These are phyloP conservation scores for Sugiyamaella qingdaonensis DNA, from an alignment of 805 yeast genomes.

Conservation along the genomic window DNA sequence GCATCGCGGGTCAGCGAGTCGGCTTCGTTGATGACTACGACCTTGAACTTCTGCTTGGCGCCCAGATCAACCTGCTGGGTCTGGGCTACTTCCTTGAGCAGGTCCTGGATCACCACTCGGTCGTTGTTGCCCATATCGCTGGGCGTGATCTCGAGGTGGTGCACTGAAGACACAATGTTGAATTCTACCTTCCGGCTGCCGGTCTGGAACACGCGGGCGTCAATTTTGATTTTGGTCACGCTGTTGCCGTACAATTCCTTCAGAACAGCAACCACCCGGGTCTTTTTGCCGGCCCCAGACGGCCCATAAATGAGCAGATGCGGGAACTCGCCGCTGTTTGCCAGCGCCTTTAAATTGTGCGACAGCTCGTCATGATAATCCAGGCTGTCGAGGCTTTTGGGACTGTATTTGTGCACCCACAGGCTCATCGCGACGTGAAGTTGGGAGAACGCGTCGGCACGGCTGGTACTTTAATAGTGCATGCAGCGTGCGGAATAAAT, in stretches of 20 bases:
- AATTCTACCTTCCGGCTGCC: constrained; percentile 76
- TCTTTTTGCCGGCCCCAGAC: constrained; percentile 95
- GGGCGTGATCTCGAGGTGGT: constrained; percentile 93
- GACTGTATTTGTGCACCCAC: constrained; percentile 96
- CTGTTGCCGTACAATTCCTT: constrained; percentile 78
- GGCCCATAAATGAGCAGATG: constrained; percentile 93
- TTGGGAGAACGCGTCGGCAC: background rate
- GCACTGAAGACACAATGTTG: constrained; percentile 86
- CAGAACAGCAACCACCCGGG: constrained; percentile 77
- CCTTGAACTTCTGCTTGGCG: constrained; percentile 42
- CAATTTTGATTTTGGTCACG: constrained; percentile 82
- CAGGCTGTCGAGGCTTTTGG: constrained; percentile 57
- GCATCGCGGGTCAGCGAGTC: constrained; percentile 88
- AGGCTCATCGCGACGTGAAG: constrained; percentile 59
- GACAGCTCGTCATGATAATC: constrained; percentile 68
- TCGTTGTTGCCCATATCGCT: constrained; percentile 96
- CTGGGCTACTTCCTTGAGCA: constrained; percentile 90
- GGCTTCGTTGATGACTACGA: constrained; percentile 78
- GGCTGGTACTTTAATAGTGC: background rate
- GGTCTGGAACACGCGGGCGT: constrained; percentile 78
- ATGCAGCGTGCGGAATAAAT: background rate
- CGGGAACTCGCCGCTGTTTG: constrained; percentile 80
- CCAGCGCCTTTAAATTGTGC: constrained; percentile 54
- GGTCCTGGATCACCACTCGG: constrained; percentile 88
- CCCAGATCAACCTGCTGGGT: constrained; percentile 89